Conservation (phyloP, 2,329 filamentous ascomycete genomes). For the Aspergillus fischeri region DNA sequence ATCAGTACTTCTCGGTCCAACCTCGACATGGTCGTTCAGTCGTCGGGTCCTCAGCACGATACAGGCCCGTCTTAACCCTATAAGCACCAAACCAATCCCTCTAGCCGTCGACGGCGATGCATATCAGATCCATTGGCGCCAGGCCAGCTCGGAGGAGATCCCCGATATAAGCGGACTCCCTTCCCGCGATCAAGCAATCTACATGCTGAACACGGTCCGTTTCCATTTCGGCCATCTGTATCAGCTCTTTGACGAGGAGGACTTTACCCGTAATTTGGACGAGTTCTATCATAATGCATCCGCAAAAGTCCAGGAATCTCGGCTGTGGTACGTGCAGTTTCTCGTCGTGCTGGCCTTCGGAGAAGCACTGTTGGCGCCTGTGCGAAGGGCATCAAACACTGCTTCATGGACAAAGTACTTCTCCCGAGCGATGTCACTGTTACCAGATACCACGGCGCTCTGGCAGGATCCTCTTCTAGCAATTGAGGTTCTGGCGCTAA, state of each 20-base stretch:
- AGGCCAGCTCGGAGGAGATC: slow-evolving; percentile 29
- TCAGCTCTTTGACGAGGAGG: slow-evolving; percentile 51
- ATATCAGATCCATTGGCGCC: slow-evolving; percentile 48
- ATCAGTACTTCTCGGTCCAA: slow-evolving; percentile 49
- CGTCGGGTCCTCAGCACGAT: slow-evolving; percentile 46
- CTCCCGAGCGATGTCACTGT: slow-evolving; percentile 38
- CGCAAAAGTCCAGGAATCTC: slow-evolving; percentile 21
- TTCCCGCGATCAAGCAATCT: slow-evolving; percentile 49
- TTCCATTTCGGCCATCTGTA: slow-evolving; percentile 53
- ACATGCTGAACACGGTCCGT: slow-evolving; percentile 53
- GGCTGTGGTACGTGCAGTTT: slow-evolving; percentile 50
- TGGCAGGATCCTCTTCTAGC: slow-evolving; percentile 41
- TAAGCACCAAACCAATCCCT: slow-evolving; percentile 29
- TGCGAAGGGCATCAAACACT: slow-evolving; percentile 32
- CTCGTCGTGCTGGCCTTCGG: slow-evolving; percentile 50
- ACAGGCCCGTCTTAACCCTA: slow-evolving; percentile 42
- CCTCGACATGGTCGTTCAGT: slow-evolving; percentile 54
- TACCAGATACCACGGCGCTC: slow-evolving; percentile 39
- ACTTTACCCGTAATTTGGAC: slow-evolving; percentile 41
- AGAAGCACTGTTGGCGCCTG: slow-evolving; percentile 45
- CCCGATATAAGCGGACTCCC: slow-evolving; percentile 39
- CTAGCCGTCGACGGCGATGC: slow-evolving; percentile 45
- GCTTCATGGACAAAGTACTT: slow-evolving; percentile 44
- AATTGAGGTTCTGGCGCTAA: slow-evolving; percentile 48
- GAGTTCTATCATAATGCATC: slow-evolving; percentile 36